Percentiles rank a stretch among this genome's conserved stretches.
phyloP scores from a whole-genome alignment of 257 asterid genomes.

The Misopates orontium region DNA sequence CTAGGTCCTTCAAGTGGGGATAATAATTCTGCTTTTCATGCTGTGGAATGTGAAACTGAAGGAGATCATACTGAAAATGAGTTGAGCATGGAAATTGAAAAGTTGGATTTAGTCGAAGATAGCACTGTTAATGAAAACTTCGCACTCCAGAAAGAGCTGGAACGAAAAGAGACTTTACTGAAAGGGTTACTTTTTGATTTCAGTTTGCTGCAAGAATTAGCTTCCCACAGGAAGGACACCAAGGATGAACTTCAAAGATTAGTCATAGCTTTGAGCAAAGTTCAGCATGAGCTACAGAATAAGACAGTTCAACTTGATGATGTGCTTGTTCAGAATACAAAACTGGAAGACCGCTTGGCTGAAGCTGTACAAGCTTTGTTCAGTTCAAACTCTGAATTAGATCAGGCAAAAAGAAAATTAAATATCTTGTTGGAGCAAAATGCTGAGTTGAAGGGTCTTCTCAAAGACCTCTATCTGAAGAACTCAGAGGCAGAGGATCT shows the following conservation, averaged over 20 bases:
- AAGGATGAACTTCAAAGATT: conserved; percentile 69
- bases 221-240: conserved; percentile 67
- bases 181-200: conserved; percentile 84
- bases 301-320: conserved; percentile 56
- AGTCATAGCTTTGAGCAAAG: conserved; percentile 46
- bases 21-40: conserved; percentile 24
- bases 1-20: conserved; percentile 22
- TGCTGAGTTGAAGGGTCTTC: conserved; percentile 56
- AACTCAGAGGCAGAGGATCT: conserved; percentile 68
- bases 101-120: conserved; percentile 31
- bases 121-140: conserved; percentile 37
- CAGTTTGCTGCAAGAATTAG: conserved; percentile 85
- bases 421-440: conserved; percentile 58
- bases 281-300: conserved; percentile 56
- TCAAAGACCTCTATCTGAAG: conserved; percentile 59
- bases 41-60: conserved; percentile 26
- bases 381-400: conserved; percentile 51
- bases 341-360: conserved; percentile 52
- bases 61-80: conserved; percentile 29
- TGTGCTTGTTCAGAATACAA: conserved; percentile 45
- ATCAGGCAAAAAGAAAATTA: conserved; percentile 48
- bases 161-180: conserved; percentile 59
- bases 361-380: conserved; percentile 57
- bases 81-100: conserved; percentile 34
- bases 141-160: conserved; percentile 61